Conservation (phyloP, 1,284 basidiomycete species). For the Rhodotorula sp. region DNA sequence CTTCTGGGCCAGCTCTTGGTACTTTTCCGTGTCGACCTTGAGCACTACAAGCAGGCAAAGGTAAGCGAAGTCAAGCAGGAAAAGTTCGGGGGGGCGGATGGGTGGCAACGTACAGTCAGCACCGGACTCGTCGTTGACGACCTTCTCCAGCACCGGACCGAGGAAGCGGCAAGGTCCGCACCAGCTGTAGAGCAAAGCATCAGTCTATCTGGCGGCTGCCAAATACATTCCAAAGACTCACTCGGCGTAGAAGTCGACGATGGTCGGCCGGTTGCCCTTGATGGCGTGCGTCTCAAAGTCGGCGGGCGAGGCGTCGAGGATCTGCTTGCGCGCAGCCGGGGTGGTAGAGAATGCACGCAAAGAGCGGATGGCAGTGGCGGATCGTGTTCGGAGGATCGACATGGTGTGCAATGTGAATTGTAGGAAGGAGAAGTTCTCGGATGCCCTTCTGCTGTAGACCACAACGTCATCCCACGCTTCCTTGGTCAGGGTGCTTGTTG, state of each 20-base stretch:
- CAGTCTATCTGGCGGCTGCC: not conserved
- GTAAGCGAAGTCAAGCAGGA: not conserved
- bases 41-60: conserved; percentile 12
- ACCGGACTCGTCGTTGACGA: conserved; percentile 21
- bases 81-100: no score
- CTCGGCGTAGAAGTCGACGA: conserved; percentile 42
- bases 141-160: conserved; percentile 33
- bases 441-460: not conserved
- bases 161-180: conserved; percentile 38
- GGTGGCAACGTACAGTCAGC: conserved; percentile 19
- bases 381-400: not conserved
- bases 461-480: not conserved
- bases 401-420: not conserved
- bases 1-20: conserved; percentile 28
- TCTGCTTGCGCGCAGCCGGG: conserved; percentile 12
- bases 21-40: conserved; percentile 35
- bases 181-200: conserved; percentile 19
- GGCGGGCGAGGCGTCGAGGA: conserved; percentile 22
- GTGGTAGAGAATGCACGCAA: conserved; percentile 18
- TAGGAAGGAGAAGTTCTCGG: not conserved
- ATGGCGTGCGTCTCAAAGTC: conserved; percentile 27
- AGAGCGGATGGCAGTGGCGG: not conserved
- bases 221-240: not conserved
- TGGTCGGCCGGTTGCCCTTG: conserved; percentile 10
- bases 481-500: no score